Evolutionary conservation across 2,329 filamentous ascomycete genomes (phyloP).

Genomic region (Piedraia hortae): DNA sequence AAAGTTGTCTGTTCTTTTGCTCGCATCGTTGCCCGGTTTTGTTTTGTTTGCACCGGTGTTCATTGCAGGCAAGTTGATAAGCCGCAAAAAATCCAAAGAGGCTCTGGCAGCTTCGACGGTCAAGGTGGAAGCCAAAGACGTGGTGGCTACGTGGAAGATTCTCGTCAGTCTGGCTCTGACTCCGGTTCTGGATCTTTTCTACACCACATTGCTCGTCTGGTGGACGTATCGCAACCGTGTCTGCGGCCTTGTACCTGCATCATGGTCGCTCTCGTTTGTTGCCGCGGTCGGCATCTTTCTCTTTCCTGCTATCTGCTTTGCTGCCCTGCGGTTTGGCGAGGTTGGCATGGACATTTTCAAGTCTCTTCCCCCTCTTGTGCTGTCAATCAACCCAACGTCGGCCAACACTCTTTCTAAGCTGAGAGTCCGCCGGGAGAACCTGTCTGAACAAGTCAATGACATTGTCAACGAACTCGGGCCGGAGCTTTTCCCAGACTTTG

Average conservation of each 20-base stretch:
- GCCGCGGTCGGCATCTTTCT: constrained; percentile 48
- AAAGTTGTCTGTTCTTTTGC: constrained; percentile 49
- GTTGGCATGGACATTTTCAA: constrained; percentile 98
- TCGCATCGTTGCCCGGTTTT: constrained; percentile 64
- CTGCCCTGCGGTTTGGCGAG: constrained; percentile 79
- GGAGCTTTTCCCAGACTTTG: constrained; percentile 93
- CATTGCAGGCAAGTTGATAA: constrained; percentile 57
- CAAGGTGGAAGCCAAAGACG: constrained; percentile 66
- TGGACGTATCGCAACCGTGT: constrained; percentile 61
- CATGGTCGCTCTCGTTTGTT: constrained; percentile 53
- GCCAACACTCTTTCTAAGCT: constrained; percentile 63
- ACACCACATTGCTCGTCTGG: constrained; percentile 44
- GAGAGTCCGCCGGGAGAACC: constrained; percentile 38
- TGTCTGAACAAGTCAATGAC: constrained; percentile 62
- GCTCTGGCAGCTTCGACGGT: constrained; percentile 66
- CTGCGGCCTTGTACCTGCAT: constrained; percentile 54
- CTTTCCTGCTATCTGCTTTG: constrained; percentile 75
- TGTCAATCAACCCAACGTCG: constrained; percentile 62
- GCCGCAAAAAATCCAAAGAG: constrained; percentile 52
- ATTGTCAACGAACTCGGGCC: constrained; percentile 88
- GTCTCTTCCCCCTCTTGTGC: constrained; percentile 61
- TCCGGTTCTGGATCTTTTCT: constrained; percentile 56
- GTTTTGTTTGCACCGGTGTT: constrained; percentile 75
- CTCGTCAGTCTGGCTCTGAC: constrained; percentile 65
- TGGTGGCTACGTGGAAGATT: constrained; percentile 85